Evolutionary conservation across 305 asterid species (phyloP).

Genomic region (Fraxinus angustifolia): DNA sequence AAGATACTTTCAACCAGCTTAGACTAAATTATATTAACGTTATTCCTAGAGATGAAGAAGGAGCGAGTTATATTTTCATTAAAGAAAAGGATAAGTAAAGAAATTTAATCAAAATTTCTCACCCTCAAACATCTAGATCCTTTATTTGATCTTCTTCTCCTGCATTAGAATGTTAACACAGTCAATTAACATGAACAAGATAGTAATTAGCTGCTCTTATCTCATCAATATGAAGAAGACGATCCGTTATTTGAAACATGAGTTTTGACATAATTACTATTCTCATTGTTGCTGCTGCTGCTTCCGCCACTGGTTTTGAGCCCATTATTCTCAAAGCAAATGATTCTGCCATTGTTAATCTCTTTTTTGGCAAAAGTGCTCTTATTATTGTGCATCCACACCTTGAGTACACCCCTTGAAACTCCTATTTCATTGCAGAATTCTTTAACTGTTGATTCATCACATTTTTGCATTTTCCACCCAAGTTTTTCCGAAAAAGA

Average conservation of each 20-base stretch:
- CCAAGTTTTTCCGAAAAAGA: conserved; percentile 51
- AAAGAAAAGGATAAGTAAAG: neutral
- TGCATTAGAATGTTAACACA: neutral
- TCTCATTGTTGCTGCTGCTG: neutral
- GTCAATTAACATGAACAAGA: neutral
- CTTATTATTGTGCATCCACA: conserved; percentile 91
- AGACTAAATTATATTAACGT: neutral
- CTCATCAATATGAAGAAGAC: conserved; percentile 39
- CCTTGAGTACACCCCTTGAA: conserved; percentile 56
- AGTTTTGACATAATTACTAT: neutral
- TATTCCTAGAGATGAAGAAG: neutral
- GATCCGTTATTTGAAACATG: conserved; percentile 38
- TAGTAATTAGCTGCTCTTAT: neutral
- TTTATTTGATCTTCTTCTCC: neutral
- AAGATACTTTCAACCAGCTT: neutral
- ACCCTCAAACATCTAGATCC: neutral
- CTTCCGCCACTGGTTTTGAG: neutral
- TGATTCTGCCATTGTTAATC: neutral
- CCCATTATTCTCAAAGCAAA: neutral
- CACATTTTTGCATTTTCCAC: conserved; percentile 63
- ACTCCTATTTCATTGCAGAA: conserved; percentile 68
- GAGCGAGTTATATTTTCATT: neutral
- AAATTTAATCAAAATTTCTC: neutral
- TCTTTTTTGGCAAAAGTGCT: conserved; percentile 37
- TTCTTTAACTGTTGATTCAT: conserved; percentile 40